These are phyloP conservation scores for Xerocomus potaroensis DNA, from an alignment of 768 basidiomycete species.

Conservation along the genomic window DNA sequence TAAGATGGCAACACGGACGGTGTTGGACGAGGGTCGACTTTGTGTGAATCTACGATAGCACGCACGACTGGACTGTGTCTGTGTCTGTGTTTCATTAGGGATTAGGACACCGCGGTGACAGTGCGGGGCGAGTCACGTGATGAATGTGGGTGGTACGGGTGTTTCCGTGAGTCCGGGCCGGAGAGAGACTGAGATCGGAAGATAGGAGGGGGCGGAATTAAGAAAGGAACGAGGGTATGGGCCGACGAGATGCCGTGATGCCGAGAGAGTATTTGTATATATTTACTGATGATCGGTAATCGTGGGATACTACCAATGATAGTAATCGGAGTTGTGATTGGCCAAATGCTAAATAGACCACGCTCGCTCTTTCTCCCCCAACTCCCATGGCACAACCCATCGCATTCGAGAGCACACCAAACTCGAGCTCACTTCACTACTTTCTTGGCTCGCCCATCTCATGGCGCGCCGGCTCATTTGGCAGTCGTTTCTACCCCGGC, in stretches of 20 bases:
- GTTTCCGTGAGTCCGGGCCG: too few species aligned
- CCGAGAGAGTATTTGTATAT: slow-evolving; percentile 17
- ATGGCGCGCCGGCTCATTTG: slow-evolving; percentile 65
- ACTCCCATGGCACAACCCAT: slow-evolving; percentile 43
- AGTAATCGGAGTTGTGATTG: slow-evolving; percentile 14
- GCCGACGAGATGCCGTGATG: slow-evolving; percentile 20
- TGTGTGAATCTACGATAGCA: neutral
- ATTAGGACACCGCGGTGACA: slow-evolving; percentile 4
- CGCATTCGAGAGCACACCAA: slow-evolving; percentile 31
- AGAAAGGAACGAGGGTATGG: neutral
- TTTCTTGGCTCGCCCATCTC: slow-evolving; percentile 72
- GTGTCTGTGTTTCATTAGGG: too few species aligned
- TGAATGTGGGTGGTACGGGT: too few species aligned
- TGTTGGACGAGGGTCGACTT: too few species aligned
- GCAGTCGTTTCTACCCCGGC: slow-evolving; percentile 57
- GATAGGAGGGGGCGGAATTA: neutral
- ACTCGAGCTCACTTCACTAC: slow-evolving; percentile 49
- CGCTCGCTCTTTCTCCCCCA: slow-evolving; percentile 8
- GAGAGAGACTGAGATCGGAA: neutral
- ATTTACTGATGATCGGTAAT: slow-evolving; percentile 28
- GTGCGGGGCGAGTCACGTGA: too few species aligned
- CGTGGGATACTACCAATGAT: slow-evolving; percentile 18
- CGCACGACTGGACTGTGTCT: neutral
- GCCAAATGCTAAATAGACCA: slow-evolving; percentile 28
- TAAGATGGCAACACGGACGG: too few species aligned